Percentiles rank a stretch among this genome's conserved stretches.
phyloP scores from a whole-genome alignment of 176 grass and related monocot species.

The Zoysia japonica region DNA sequence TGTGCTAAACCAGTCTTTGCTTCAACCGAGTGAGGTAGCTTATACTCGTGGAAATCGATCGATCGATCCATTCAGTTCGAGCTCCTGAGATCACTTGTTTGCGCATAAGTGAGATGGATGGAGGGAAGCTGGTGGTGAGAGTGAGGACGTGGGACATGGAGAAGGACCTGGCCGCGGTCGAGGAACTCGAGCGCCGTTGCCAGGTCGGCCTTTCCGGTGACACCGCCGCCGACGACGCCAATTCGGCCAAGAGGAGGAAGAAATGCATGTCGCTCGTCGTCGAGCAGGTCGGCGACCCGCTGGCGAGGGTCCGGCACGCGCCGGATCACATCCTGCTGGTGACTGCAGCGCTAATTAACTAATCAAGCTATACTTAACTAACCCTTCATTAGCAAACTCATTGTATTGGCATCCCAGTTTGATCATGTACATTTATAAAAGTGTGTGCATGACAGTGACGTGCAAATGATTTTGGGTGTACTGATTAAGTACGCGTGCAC shows the following conservation, averaged over 20 bases:
- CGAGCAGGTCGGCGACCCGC: conserved; percentile 62
- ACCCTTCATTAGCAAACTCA: not conserved
- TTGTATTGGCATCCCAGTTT: not conserved
- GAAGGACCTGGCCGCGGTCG: conserved; percentile 50
- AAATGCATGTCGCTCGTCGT: conserved; percentile 51
- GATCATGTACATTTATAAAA: not conserved
- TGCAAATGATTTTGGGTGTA: not conserved
- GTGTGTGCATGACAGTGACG: not conserved
- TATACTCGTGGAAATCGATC: not conserved
- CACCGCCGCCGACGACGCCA: too few species aligned
- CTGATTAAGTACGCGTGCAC: not conserved
- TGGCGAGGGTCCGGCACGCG: conserved; percentile 58
- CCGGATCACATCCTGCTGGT: conserved; percentile 79
- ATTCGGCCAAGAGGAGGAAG: conserved; percentile 34
- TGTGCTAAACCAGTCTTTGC: too few species aligned
- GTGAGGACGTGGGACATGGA: conserved; percentile 66
- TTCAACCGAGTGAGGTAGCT: too few species aligned
- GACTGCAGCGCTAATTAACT: conserved; percentile 4
- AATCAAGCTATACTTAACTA: not conserved
- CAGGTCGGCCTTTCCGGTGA: conserved; percentile 51
- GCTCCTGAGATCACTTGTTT: too few species aligned
- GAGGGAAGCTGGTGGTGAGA: conserved; percentile 25
- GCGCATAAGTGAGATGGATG: conserved; percentile 18
- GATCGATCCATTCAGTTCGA: not conserved
- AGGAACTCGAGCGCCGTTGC: conserved; percentile 63